Percentiles rank a stretch among this genome's conserved stretches.
phyloP scores from a whole-genome alignment of 768 basidiomycete genomes.

The Pulveroboletus ravenelii region DNA sequence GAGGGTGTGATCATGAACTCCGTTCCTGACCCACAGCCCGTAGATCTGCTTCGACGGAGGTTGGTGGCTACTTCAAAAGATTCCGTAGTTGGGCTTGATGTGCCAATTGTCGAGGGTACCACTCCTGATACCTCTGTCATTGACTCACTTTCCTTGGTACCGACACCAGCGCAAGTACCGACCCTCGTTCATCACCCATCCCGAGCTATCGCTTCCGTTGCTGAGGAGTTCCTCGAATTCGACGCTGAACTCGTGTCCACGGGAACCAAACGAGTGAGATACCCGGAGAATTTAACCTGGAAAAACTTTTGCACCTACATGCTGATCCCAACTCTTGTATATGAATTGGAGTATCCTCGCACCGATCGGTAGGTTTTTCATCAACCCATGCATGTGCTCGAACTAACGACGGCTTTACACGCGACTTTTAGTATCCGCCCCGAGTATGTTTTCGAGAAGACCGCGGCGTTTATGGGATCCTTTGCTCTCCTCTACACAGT shows the following conservation, averaged over 20 bases:
- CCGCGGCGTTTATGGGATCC: conserved; percentile 88
- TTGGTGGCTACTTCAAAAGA: conserved; percentile 36
- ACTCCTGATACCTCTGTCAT: conserved; percentile 3
- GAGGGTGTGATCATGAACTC: conserved; percentile 44
- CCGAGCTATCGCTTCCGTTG: conserved; percentile 57
- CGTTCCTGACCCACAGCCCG: conserved; percentile 50
- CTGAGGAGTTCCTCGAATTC: conserved; percentile 71
- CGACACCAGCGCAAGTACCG: conserved; percentile 34
- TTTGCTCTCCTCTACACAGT: conserved; percentile 92
- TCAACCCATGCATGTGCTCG: neutral
- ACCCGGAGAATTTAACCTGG: conserved; percentile 81
- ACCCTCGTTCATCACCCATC: conserved; percentile 62
- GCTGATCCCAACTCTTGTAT: conserved; percentile 88
- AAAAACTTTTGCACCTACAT: conserved; percentile 83
- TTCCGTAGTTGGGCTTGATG: conserved; percentile 2
- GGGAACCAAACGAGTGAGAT: conserved; percentile 64
- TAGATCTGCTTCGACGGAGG: conserved; percentile 53
- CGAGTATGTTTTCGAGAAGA: conserved; percentile 51
- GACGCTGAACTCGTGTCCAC: conserved; percentile 69
- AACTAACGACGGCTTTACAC: neutral
- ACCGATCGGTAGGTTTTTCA: conserved; percentile 61
- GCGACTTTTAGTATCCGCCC: conserved; percentile 38
- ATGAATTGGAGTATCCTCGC: conserved; percentile 93
- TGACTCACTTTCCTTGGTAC: conserved; percentile 10
- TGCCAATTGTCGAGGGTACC: neutral